Evolutionary conservation across 257 asterid species (phyloP).

Genomic region (Eustoma russellianum): DNA sequence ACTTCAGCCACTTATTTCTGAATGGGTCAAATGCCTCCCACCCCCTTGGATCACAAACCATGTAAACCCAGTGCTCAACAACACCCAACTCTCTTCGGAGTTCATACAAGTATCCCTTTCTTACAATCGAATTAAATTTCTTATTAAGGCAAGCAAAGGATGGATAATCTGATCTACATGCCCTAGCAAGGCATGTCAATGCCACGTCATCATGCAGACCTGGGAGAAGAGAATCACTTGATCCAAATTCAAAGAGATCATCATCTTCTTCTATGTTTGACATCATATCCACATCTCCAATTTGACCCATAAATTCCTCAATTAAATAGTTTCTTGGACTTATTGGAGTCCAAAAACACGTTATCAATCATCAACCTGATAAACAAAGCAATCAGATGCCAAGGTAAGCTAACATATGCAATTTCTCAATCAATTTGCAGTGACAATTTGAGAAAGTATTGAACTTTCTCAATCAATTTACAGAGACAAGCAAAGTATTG

Average conservation of each 20-base stretch:
- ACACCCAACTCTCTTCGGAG: constrained; percentile 52
- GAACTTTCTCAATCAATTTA: constrained; percentile 13
- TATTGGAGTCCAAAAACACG: constrained; percentile 22
- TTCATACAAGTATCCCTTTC: constrained; percentile 62
- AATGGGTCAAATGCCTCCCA: constrained; percentile 92
- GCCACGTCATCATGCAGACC: constrained; percentile 72
- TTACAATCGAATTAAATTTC: constrained; percentile 42
- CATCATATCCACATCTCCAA: constrained; percentile 20
- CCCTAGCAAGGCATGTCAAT: constrained; percentile 56
- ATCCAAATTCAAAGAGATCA: constrained; percentile 28
- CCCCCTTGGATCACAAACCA: constrained; percentile 88
- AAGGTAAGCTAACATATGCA: constrained; percentile 9
- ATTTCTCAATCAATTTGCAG: constrained; percentile 16
- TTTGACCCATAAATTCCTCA: constrained; percentile 9
- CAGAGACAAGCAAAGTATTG: constrained; percentile 5
- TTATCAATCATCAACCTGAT: constrained; percentile 18
- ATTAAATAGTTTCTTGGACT: constrained; percentile 22
- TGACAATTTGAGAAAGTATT: constrained; percentile 4
- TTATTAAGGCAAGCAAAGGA: constrained; percentile 50
- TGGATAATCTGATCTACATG: constrained; percentile 61
- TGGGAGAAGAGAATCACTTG: constrained; percentile 52
- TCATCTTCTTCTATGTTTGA: constrained; percentile 35
- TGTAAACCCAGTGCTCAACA: constrained; percentile 81
- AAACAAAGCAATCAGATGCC: constrained; percentile 18
- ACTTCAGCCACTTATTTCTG: constrained; percentile 58